Conservation (phyloP, 352 stramenopile species). For the Phytophthora hibernalis region DNA sequence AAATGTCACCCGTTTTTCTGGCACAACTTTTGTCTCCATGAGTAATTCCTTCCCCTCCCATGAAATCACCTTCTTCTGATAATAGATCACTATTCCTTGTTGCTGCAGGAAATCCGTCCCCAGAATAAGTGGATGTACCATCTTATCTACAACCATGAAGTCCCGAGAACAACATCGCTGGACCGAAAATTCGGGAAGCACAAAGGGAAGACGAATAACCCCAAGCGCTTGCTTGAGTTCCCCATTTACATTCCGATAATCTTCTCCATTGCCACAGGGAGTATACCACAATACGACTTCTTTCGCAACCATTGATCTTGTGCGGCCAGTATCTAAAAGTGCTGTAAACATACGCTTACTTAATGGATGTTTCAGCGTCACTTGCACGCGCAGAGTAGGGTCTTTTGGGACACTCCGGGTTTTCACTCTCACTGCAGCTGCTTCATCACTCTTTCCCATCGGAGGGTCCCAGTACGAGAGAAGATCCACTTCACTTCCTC, state of each 20-base stretch:
- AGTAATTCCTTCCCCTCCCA: background rate
- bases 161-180: background rate
- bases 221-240: background rate
- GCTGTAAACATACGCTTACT: background rate
- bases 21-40: background rate
- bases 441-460: too few species aligned
- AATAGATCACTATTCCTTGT: background rate
- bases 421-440: too few species aligned
- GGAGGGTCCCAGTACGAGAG: too few species aligned
- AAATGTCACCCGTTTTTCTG: background rate
- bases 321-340: background rate
- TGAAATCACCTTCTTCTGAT: background rate
- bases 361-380: background rate
- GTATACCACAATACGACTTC: slow-evolving; percentile 11
- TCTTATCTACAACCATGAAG: background rate
- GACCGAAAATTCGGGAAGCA: background rate
- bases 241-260: background rate
- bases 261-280: background rate
- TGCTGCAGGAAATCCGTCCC: background rate
- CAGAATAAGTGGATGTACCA: background rate
- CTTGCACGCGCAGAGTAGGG: background rate
- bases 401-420: background rate
- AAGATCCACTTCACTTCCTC: too few species aligned
- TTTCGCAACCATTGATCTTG: background rate
- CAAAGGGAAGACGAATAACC: background rate